phyloP scores from a whole-genome alignment of 2,329 filamentous ascomycete genomes.

The Arachnomyces sp. region DNA sequence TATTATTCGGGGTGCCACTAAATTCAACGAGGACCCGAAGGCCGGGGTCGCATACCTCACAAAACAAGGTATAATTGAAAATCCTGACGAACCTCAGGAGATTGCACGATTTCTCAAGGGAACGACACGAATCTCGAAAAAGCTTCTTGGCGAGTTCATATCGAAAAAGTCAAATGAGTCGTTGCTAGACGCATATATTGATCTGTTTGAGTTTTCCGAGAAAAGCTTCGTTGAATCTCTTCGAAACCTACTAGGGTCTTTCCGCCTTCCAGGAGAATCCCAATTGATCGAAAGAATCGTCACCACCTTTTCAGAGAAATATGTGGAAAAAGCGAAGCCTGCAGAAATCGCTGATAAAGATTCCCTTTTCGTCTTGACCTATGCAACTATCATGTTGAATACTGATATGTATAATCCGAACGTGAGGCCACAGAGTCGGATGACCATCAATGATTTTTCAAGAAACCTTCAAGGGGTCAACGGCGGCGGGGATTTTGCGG shows the following conservation, averaged over 20 bases:
- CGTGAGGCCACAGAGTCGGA: conserved; percentile 64
- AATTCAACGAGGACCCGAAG: conserved; percentile 95
- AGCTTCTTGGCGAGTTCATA: conserved; percentile 81
- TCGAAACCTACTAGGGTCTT: conserved; percentile 77
- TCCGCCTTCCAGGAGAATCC: conserved; percentile 89
- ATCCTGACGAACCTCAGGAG: conserved; percentile 63
- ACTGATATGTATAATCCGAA: conserved; percentile 97
- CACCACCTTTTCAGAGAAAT: conserved; percentile 77
- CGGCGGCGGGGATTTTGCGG: conserved; percentile 71
- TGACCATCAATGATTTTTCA: conserved; percentile 76
- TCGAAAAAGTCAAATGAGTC: conserved; percentile 83
- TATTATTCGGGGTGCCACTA: conserved; percentile 77
- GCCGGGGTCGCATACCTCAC: conserved; percentile 78
- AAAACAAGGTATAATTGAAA: conserved; percentile 75
- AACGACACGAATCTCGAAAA: conserved; percentile 83
- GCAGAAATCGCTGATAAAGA: conserved; percentile 77
- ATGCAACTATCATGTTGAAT: conserved; percentile 96
- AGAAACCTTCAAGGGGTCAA: conserved; percentile 90
- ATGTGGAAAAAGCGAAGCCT: conserved; percentile 61
- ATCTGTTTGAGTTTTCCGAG: conserved; percentile 77
- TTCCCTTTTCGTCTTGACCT: conserved; percentile 81
- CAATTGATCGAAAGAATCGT: conserved; percentile 89
- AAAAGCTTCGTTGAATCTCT: conserved; percentile 88
- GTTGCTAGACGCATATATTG: conserved; percentile 77
- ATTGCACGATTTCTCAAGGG: conserved; percentile 83